Conservation (phyloP, 805 yeast genomes). For the Kodamaea kaohsiungensis region DNA sequence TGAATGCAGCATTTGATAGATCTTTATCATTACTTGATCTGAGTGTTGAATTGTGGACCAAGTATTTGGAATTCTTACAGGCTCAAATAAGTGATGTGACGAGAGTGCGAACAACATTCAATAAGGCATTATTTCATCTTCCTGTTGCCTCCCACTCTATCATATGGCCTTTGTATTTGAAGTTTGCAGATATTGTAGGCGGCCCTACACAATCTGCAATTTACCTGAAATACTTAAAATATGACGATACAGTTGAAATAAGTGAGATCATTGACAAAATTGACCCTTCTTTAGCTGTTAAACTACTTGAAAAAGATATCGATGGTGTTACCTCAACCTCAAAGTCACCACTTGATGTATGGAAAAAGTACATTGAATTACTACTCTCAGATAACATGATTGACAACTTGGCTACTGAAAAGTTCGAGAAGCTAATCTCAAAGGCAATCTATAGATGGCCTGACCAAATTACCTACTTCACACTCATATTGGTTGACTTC, state of each 20-base stretch:
- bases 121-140: conserved; percentile 48
- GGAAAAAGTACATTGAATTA: conserved; percentile 46
- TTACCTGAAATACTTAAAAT: conserved; percentile 31
- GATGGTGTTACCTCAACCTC: conserved; percentile 18
- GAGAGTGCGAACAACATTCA: conserved; percentile 45
- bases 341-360: conserved; percentile 49
- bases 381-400: conserved; percentile 23
- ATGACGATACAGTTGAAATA: conserved; percentile 1
- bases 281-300: neutral
- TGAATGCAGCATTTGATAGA: conserved; percentile 48
- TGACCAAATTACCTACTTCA: conserved; percentile 56
- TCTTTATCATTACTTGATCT: conserved; percentile 44
- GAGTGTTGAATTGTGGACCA: conserved; percentile 54
- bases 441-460: conserved; percentile 41
- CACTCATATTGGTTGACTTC: conserved; percentile 18
- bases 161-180: conserved; percentile 53
- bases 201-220: conserved; percentile 39
- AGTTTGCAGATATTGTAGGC: conserved; percentile 47
- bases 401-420: neutral
- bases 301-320: neutral
- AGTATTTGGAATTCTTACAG: conserved; percentile 46
- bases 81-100: conserved; percentile 34
- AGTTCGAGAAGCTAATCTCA: neutral
- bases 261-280: neutral
- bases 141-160: conserved; percentile 51